Percentiles rank a stretch among this genome's conserved stretches.
Evolutionary conservation across 305 asterid genomes (phyloP).

Genomic region (Fraxinus sp.): DNA sequence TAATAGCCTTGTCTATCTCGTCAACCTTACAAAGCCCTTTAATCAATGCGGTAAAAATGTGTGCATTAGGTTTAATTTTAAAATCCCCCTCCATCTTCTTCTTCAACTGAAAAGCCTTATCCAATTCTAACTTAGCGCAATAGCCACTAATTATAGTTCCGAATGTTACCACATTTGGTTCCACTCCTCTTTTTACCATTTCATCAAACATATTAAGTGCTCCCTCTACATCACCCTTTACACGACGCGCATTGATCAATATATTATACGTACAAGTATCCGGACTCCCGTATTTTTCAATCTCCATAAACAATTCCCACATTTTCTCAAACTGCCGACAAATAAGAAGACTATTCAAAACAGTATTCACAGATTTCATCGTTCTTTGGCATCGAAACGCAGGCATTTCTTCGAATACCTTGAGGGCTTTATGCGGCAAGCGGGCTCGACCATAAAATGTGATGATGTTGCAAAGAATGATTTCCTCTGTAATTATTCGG

Average conservation of each 20-base stretch:
- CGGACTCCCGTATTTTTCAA: constrained; percentile 40
- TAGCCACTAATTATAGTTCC: constrained; percentile 69
- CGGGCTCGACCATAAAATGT: constrained; percentile 62
- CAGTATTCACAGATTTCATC: constrained; percentile 58
- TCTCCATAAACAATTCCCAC: constrained; percentile 31
- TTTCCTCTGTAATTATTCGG: constrained; percentile 50
- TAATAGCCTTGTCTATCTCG: constrained; percentile 42
- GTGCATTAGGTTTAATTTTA: constrained; percentile 48
- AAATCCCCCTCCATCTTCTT: constrained; percentile 53
- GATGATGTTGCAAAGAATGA: constrained; percentile 62
- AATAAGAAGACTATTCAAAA: constrained; percentile 47
- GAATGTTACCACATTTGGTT: constrained; percentile 63
- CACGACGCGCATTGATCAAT: constrained; percentile 45
- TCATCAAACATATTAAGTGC: constrained; percentile 59
- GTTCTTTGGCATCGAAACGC: constrained; percentile 57
- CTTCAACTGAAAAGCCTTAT: constrained; percentile 52
- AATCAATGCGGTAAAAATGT: constrained; percentile 50
- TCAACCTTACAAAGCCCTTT: constrained; percentile 54
- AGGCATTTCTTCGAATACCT: constrained; percentile 54
- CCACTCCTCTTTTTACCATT: constrained; percentile 55
- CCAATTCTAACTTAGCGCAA: constrained; percentile 38
- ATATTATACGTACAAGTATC: constrained; percentile 69
- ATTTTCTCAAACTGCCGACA: constrained; percentile 53
- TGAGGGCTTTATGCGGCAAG: constrained; percentile 53
- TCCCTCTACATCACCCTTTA: constrained; percentile 34